phyloP scores from a whole-genome alignment of 176 grass and related monocot genomes.

The Aegilops sharonensis region DNA sequence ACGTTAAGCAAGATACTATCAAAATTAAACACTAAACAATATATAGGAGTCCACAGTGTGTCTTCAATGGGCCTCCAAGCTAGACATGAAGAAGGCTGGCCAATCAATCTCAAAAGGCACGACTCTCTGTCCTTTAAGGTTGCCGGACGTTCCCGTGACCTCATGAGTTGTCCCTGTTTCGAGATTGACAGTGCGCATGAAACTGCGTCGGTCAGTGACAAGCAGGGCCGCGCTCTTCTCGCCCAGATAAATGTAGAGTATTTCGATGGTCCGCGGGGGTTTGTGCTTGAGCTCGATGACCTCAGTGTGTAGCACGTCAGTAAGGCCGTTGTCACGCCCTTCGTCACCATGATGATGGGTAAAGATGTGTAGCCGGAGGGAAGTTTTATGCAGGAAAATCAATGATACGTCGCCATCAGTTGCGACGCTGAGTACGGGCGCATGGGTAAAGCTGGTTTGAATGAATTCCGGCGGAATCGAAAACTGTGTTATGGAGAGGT shows the following conservation, averaged over 20 bases:
- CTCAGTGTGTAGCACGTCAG: neutral
- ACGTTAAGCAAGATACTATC: no score
- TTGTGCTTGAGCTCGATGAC: neutral
- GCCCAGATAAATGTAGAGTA: neutral
- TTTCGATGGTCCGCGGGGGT: no score
- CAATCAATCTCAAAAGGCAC: slow-evolving; percentile 3
- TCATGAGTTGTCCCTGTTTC: neutral
- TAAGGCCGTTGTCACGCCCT: neutral
- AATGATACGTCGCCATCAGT: neutral
- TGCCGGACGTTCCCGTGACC: neutral
- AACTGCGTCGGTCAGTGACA: neutral
- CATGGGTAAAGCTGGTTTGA: neutral
- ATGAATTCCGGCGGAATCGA: neutral
- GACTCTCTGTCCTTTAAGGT: neutral
- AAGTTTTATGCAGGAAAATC: neutral
- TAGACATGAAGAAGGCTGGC: neutral
- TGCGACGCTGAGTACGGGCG: neutral
- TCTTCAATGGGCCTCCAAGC: neutral
- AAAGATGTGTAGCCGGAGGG: neutral
- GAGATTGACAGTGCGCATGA: neutral
- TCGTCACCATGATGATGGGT: neutral
- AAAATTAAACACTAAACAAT: no score
- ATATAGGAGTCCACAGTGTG: no score
- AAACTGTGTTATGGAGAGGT: neutral
- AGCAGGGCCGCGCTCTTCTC: neutral